These are phyloP conservation scores for Fraxinus velutina DNA, from an alignment of 305 asterid genomes.

Conservation along the genomic window DNA sequence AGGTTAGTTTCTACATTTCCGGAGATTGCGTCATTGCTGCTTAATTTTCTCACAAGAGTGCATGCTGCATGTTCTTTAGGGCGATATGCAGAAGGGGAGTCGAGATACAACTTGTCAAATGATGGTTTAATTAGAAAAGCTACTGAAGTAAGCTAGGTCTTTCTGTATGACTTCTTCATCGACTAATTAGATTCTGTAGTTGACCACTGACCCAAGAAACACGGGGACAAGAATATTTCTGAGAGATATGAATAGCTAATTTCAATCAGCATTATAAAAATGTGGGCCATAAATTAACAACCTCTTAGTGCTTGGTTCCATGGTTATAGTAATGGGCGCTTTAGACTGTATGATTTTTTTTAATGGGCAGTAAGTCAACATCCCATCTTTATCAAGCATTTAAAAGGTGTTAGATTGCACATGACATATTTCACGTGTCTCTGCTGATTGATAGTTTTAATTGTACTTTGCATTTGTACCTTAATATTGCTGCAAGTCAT, in stretches of 20 bases:
- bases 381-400: not conserved
- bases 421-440: not conserved
- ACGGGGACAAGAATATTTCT: not conserved
- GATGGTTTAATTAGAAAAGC: conserved; percentile 42
- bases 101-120: conserved; percentile 65
- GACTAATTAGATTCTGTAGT: not conserved
- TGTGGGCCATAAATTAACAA: not conserved
- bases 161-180: not conserved
- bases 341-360: not conserved
- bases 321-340: not conserved
- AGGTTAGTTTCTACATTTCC: conserved; percentile 42
- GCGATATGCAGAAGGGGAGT: conserved; percentile 82
- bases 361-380: conserved; percentile 1
- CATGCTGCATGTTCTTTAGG: conserved; percentile 40
- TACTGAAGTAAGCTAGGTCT: conserved; percentile 44
- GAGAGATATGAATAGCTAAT: not conserved
- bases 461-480: conserved; percentile 49
- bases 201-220: not conserved
- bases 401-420: conserved; percentile 7
- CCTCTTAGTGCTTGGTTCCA: not conserved
- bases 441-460: conserved; percentile 23
- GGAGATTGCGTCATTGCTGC: not conserved
- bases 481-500: conserved; percentile 48
- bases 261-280: not conserved
- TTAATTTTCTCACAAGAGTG: conserved; percentile 10